Base-by-base conservation (phyloP, 139 green algal species). In the Chlorella sp. region DNA sequence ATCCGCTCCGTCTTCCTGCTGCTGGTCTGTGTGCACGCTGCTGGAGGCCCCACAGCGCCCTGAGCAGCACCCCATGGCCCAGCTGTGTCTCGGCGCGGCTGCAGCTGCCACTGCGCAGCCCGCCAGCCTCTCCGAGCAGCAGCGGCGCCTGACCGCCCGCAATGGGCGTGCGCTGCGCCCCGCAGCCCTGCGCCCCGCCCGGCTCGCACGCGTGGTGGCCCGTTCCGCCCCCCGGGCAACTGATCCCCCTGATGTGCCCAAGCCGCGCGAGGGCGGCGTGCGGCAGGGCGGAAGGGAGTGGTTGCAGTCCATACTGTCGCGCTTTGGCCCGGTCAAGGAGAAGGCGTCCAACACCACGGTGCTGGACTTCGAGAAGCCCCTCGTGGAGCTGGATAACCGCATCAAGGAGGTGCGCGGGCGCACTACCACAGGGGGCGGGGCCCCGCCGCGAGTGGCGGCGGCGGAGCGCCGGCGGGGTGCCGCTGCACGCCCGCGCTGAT, bases 331-430 rank as follows among this genome's bases (percentile, higher is more conserved):
- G 6, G 88, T 96, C 1, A 94, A 87, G 18, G 93, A 98, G 56
- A 92, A 92, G 74, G 87, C 92, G 2, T 76, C 89, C 56, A 97
- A 93, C 74, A 88, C 88, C n/a, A 83, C 85, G 12, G 87, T 93
- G 23, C 90, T 99, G 23, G 96, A 98, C 82, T 99, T 99, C 91
- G 97, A 99, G 90, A 98, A 98, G 90, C 95, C 95, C 1, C 89
- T 99, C 30, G 91, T 98, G 39, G 96, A 99, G 90, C 92, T 99
- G 70, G 96, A 99, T 87, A 97, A 98, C 88, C 91, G 96, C 60
- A 99, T 99, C 90, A 96, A 95, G 83, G 97, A 99, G 96, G 97
- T 98, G 68, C 36, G 89, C 34, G 28, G 34, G 11, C 36, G 51
- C 51, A 60, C 51, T 60, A 60, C 51, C 51, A 60, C 51, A 60